Conservation (phyloP, 2,329 filamentous ascomycete species). For the Leptographium lundbergii region DNA sequence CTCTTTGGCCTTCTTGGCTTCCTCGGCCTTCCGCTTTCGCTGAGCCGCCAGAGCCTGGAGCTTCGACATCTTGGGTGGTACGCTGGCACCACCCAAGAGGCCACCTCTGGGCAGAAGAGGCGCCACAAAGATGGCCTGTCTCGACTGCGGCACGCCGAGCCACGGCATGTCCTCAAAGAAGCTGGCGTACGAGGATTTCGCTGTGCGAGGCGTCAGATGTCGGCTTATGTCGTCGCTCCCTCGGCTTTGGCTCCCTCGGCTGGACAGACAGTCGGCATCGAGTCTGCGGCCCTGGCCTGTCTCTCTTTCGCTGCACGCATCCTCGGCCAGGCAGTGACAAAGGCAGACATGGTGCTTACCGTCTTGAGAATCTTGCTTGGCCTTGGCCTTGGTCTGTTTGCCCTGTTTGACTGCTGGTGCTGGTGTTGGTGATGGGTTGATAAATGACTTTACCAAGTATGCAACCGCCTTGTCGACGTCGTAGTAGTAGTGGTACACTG, state of each 20-base stretch:
- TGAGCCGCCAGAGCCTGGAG: constrained; percentile 80
- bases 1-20: constrained; percentile 30
- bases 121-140: constrained; percentile 52
- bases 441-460: constrained; percentile 59
- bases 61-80: constrained; percentile 67
- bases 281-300: not conserved
- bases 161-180: constrained; percentile 83
- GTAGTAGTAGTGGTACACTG: constrained; percentile 93
- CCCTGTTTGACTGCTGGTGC: constrained; percentile 25
- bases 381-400: constrained; percentile 14
- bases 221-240: not conserved
- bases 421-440: constrained; percentile 28
- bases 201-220: constrained; percentile 1
- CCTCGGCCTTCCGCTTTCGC: constrained; percentile 68
- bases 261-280: not conserved
- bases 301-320: too few species aligned
- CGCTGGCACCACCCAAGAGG: constrained; percentile 63
- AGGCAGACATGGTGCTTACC: constrained; percentile 11
- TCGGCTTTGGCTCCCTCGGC: not conserved
- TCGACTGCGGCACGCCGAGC: constrained; percentile 57
- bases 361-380: constrained; percentile 7
- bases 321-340: not conserved
- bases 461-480: constrained; percentile 75
- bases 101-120: constrained; percentile 45
- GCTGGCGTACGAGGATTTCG: constrained; percentile 26